Evolutionary conservation across 108 stramenopile species (phyloP), one percentile per base, ranked within the genome.

Genomic region (Discostella pseudostelligera): DNA sequence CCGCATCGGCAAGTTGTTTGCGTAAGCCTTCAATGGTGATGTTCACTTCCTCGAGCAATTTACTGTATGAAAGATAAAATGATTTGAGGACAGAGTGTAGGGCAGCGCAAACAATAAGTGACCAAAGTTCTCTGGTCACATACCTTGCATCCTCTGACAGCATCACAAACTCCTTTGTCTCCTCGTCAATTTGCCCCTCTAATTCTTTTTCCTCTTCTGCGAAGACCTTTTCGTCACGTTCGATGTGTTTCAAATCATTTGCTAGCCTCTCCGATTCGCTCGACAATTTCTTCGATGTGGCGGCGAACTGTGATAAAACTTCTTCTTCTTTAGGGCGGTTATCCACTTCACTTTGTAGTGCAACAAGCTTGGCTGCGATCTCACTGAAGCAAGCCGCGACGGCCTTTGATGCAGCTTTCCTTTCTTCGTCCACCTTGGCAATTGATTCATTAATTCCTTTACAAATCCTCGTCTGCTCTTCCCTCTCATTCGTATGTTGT

Each of bases 161-260:
- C 16, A 65, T 49, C 53, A 90, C 94, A 47, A 83, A 76, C 46
- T 87, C 89, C 20, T 78, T 76, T 2, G 90, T 82, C 54, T 90
- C 87, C 54, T 89, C 84, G 0, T 74, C 56, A 74, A 95, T 95
- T 37, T 87, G 79, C 48, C 44, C 59, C 53, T 90, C 87, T 46
- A 95, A 47, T 53, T 95, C 93, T 49, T 83, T 79, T 40, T 82
- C 62, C 65, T 92, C 93, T 43, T 87, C 87, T 1, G 62, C 72
- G 3, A 90, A 78, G 1, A 86, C 59, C 55, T 82, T 50, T 67
- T 89, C 90, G 59, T 95, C 93, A 22, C 90, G 82, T 68, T 90
- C 90, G 25, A 95, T 62, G 62, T 88, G 82, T 53, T 90, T 92
- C 49, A 73, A 80, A 59, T 95, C 88, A 24, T 80, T 81, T 19